Evolutionary conservation across 805 yeast species (phyloP), one percentile per base, ranked within the genome.

Genomic region (Spathaspora boniae): DNA sequence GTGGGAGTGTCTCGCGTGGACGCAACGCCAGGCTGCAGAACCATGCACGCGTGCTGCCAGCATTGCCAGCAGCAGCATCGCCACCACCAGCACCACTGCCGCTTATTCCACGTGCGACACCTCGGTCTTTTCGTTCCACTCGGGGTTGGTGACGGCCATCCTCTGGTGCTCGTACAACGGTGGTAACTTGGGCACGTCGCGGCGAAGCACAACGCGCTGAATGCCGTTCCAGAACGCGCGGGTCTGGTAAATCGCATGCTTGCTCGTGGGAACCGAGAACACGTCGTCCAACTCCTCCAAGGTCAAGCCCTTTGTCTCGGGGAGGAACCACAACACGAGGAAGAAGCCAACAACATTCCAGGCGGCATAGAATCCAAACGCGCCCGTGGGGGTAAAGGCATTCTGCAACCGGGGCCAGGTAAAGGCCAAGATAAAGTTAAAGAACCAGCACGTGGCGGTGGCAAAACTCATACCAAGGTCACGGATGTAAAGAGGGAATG

Each of bases 301-400:
- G 0, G 89, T 80, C 43, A 79, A 71, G 22, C 77, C 77, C 29
- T 53, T 53, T 2, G 89, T 82, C 53, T 82, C 89, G 4, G 88
- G 84, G 42, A 82, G 63, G 54, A 81, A 65, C 72, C 82, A 79
- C 37, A 85, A 70, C 5, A 83, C 84, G 49, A 85, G 47, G 60
- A 78, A 76, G 66, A 79, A 80, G 0, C 85, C 85, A 37, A 78
- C 62, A 38, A 78, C 48, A 56, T 86, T 86, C 89, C 91, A 82
- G 9, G 82, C 94, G 1, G 93, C 95, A 52, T 85, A 86, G 74
- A 79, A 86, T 11, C 93, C 88, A 53, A 84, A 86, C 3, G 94
- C 93, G 56, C 96, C 95, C 45, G 81, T 85, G 2, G 87, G 74
- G 38, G 74, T 76, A 62, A 86, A 81, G 0, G 81, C 78, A 31